Conservation (phyloP, 139 green algal genomes). For the Chlamydomonas schloesseri region DNA sequence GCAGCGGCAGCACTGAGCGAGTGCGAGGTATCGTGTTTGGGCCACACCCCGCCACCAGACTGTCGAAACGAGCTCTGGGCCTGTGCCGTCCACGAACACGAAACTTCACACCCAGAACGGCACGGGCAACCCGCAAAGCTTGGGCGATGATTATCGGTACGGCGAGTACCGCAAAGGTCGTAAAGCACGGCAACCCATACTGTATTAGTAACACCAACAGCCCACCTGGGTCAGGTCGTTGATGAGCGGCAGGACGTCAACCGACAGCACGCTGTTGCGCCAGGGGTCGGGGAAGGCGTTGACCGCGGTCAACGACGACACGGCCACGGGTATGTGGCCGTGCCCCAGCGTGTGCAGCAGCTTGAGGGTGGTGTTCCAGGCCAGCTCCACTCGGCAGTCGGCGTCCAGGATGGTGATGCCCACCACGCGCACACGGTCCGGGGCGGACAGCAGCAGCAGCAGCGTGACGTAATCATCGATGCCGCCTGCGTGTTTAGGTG, state of each 20-base stretch:
- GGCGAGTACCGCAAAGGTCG: too few species aligned
- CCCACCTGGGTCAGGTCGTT: constrained; percentile 16
- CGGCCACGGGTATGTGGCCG: constrained; percentile 14
- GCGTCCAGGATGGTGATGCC: constrained; percentile 47
- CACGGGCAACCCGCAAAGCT: too few species aligned
- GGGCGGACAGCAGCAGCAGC: constrained; percentile 36
- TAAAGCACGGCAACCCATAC: too few species aligned
- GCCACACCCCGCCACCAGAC: too few species aligned
- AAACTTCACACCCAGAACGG: too few species aligned
- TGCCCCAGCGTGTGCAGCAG: constrained; percentile 30
- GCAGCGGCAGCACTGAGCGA: too few species aligned
- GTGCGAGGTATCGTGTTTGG: too few species aligned
- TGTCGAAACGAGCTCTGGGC: too few species aligned
- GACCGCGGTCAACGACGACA: constrained; percentile 6
- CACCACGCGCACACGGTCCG: neutral
- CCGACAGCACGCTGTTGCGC: neutral
- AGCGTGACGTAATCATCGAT: constrained; percentile 52
- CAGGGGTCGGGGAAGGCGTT: constrained; percentile 45
- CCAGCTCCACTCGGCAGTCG: constrained; percentile 35
- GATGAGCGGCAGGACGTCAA: constrained; percentile 44
- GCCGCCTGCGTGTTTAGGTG: neutral
- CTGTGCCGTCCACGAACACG: too few species aligned
- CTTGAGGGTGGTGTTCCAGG: constrained; percentile 48
- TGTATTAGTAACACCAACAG: too few species aligned
- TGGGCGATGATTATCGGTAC: too few species aligned